Percentiles rank a stretch among this genome's conserved stretches.
Conservation (phyloP, 1,284 basidiomycete genomes). For the Boletus calvinii region DNA sequence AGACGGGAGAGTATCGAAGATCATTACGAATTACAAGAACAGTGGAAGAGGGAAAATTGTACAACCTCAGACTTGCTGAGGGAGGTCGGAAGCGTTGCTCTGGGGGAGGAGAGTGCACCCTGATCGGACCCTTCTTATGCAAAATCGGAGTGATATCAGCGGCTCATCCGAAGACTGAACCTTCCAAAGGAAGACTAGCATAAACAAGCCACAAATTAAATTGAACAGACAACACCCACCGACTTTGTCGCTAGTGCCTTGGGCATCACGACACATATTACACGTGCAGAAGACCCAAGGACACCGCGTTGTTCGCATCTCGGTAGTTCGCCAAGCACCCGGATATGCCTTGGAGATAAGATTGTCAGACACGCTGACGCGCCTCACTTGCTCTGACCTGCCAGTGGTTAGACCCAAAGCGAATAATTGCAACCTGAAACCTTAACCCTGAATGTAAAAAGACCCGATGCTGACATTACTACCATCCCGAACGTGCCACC, state of each 20-base stretch:
- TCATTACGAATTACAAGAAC: slow-evolving; percentile 24
- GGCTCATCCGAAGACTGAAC: slow-evolving; percentile 18
- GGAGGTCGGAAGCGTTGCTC: slow-evolving; percentile 7
- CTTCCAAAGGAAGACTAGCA: slow-evolving; percentile 25
- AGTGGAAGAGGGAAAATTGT: slow-evolving; percentile 10
- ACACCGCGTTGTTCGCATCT: slow-evolving; percentile 27
- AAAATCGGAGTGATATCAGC: slow-evolving; percentile 22
- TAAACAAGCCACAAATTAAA: slow-evolving; percentile 34
- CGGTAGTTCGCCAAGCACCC: slow-evolving; percentile 24
- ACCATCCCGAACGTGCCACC: neutral
- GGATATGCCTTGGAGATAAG: slow-evolving; percentile 25
- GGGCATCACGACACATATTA: slow-evolving; percentile 33
- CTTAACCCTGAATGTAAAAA: slow-evolving; percentile 15
- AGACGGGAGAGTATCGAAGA: slow-evolving; percentile 29
- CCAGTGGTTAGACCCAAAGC: slow-evolving; percentile 6
- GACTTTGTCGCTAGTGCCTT: slow-evolving; percentile 30
- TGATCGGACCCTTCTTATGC: slow-evolving; percentile 32
- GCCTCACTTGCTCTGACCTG: slow-evolving; percentile 2
- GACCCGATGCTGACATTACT: slow-evolving; percentile 8
- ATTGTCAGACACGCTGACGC: slow-evolving; percentile 27
- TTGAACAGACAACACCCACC: slow-evolving; percentile 26
- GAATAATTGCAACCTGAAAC: slow-evolving; percentile 14
- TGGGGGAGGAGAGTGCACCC: slow-evolving; percentile 1
- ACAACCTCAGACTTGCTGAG: slow-evolving; percentile 31
- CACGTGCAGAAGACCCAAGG: slow-evolving; percentile 31